Percentiles rank a stretch among this genome's conserved stretches.
Evolutionary conservation across 139 green algal species (phyloP).

Genomic region (Chlamydomonas incerta): DNA sequence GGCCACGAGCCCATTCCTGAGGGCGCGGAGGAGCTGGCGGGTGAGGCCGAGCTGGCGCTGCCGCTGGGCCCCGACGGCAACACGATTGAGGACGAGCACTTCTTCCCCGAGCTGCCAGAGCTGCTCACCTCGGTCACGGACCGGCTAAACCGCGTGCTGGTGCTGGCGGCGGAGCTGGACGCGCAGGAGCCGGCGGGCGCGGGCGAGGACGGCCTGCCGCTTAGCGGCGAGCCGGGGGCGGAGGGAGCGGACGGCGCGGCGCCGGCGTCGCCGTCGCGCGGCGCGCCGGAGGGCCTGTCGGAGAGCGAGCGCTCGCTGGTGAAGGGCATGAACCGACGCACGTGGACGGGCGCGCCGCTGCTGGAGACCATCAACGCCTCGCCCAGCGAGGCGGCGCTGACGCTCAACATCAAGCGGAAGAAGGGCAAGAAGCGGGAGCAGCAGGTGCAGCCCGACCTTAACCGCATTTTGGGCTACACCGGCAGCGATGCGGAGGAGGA

Average conservation of each 20-base stretch:
- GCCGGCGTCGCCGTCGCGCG: constrained; percentile 11
- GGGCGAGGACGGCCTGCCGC: constrained; percentile 16
- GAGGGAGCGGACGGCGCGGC: background rate
- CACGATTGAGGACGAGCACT: constrained; percentile 72
- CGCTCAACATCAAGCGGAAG: constrained; percentile 69
- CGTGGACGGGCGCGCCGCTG: constrained; percentile 75
- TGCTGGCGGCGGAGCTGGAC: constrained; percentile 18
- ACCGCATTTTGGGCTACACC: constrained; percentile 77
- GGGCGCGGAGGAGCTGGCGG: constrained; percentile 12
- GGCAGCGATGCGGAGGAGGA: constrained; percentile 54
- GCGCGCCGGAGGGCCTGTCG: constrained; percentile 31
- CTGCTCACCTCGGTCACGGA: constrained; percentile 57
- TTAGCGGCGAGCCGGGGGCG: background rate
- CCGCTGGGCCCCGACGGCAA: constrained; percentile 42
- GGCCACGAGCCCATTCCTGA: constrained; percentile 14
- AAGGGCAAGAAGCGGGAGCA: constrained; percentile 80
- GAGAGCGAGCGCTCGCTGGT: constrained; percentile 69
- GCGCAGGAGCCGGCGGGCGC: background rate
- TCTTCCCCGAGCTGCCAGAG: constrained; percentile 73
- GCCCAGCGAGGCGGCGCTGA: background rate
- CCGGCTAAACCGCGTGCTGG: constrained; percentile 54
- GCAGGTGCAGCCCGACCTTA: constrained; percentile 61
- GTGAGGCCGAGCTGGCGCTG: background rate
- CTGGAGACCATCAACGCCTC: constrained; percentile 63
- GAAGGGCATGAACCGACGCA: constrained; percentile 73